Base-by-base conservation (phyloP, 2,329 filamentous ascomycete species). In the Fusarium scirpi region DNA sequence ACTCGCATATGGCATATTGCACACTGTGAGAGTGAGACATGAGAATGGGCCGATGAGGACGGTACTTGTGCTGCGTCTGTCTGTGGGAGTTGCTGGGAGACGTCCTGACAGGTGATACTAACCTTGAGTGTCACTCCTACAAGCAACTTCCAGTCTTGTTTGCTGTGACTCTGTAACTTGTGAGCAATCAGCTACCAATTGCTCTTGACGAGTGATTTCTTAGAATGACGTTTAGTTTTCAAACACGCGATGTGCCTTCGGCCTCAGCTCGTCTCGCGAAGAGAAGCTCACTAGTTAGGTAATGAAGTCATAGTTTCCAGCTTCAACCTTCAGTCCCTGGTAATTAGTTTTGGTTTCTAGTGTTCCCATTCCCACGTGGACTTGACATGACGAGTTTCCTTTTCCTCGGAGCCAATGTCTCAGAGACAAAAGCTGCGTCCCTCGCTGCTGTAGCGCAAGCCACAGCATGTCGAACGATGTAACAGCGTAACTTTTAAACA, bases 391-490 rank as follows among this genome's bases (percentile, higher is more conserved):
- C 34, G 44, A 27, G 24, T 41, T 38, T 70, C 20, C 62, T 62
- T 48, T 22, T 53, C 58, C 46, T 54, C 49, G 27, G 48, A n/a
- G 48, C 25, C 46, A 46, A 65, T 70, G 68, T 70, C 68, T 70
- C 64, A 65, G 10, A 38, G 34, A 38, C 34, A 24, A 29, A 51
- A 48, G 48, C 40, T 67, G 51, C 49, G 44, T 49, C 65, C 68
- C 64, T 71, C 57, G 25, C 62, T 41, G 62, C 52, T 20, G 63
- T 67, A 67, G 52, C 52, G 64, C 41, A 69, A 71, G 64, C 68
- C 68, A 71, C 68, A 41, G 20, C 41, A 60, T 55, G 47, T 51
- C 52, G 44, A 57, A 38, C 49, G 34, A 71, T 59, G 53, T 68
- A 38, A 38, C 34, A 38, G 34, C 34, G 34, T 5, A 62, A 66